A percentile compares a stretch with the other conserved stretches of the same genome.
Conservation (phyloP, 257 asterid species). For the Capsicum pubescens region DNA sequence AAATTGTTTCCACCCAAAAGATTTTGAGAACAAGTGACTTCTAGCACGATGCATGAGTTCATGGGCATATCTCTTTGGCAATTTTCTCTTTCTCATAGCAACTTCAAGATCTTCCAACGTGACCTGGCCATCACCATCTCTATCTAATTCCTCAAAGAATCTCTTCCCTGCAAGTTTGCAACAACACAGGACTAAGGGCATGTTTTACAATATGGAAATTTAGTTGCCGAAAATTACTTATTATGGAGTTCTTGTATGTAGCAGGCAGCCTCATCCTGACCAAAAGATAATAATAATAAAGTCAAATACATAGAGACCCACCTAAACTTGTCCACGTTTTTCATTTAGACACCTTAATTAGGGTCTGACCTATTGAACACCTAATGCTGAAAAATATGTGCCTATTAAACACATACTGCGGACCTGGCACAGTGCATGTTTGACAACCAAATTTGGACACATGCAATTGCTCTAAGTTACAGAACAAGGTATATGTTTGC, state of each 20-base stretch:
- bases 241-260: not conserved
- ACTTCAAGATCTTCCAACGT: constrained; percentile 96
- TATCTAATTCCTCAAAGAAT: constrained; percentile 92
- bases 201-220: constrained; percentile 4
- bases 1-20: constrained; percentile 98
- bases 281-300: not conserved
- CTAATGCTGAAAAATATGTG: constrained; percentile 5
- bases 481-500: not conserved
- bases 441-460: not conserved
- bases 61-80: constrained; percentile 89
- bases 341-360: not conserved
- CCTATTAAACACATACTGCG: not conserved
- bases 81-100: constrained; percentile 92
- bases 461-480: not conserved
- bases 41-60: constrained; percentile 92
- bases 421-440: not conserved
- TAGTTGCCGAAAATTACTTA: not conserved
- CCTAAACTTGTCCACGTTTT: not conserved
- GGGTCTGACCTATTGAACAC: not conserved
- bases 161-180: constrained; percentile 71
- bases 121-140: constrained; percentile 98
- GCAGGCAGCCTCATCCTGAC: not conserved
- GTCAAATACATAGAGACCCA: not conserved
- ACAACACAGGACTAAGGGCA: constrained; percentile 24
- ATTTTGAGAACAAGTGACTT: constrained; percentile 86